A percentile compares a stretch with the other conserved stretches of the same genome.
Conservation (phyloP, 805 yeast species). For the Monosporozyma unispora region DNA sequence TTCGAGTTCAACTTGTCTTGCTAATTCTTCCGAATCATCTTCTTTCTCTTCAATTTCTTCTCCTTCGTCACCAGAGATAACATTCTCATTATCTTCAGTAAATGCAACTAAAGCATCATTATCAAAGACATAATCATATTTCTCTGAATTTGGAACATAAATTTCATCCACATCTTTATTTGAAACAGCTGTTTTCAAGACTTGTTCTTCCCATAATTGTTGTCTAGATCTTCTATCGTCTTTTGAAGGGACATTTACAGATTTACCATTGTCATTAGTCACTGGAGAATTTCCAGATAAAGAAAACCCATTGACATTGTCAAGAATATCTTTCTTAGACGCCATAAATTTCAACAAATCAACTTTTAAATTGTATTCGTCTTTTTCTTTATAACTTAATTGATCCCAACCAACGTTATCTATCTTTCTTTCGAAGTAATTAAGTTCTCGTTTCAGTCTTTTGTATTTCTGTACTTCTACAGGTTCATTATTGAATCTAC, state of each 20-base stretch:
- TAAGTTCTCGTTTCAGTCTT: constrained; percentile 39
- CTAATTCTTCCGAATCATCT: constrained; percentile 14
- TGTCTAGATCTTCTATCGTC: constrained; percentile 27
- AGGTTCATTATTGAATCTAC: constrained; percentile 7
- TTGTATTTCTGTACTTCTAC: constrained; percentile 30
- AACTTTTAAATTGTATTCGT: constrained; percentile 44
- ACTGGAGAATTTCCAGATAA: constrained; percentile 31
- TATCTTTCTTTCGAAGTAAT: constrained; percentile 41
- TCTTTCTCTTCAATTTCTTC: constrained; percentile 24
- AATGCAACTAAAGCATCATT: constrained; percentile 52
- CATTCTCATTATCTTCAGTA: constrained; percentile 34
- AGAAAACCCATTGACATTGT: constrained; percentile 34
- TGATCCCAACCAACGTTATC: constrained; percentile 45
- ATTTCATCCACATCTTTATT: constrained; percentile 21
- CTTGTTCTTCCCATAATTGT: constrained; percentile 30
- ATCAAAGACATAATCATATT: constrained; percentile 73
- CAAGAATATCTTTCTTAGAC: constrained; percentile 3
- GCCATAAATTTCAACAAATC: constrained; percentile 38
- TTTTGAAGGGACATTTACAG: constrained; percentile 28
- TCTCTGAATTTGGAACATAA: constrained; percentile 24
- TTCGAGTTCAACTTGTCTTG: constrained; percentile 13
- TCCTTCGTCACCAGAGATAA: constrained; percentile 25
- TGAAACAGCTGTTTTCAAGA: constrained; percentile 21
- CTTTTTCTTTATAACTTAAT: constrained; percentile 39
- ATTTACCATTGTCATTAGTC: not conserved